phyloP scores from a whole-genome alignment of 2,329 filamentous ascomycete genomes.

The Fusarium guadeloupense region DNA sequence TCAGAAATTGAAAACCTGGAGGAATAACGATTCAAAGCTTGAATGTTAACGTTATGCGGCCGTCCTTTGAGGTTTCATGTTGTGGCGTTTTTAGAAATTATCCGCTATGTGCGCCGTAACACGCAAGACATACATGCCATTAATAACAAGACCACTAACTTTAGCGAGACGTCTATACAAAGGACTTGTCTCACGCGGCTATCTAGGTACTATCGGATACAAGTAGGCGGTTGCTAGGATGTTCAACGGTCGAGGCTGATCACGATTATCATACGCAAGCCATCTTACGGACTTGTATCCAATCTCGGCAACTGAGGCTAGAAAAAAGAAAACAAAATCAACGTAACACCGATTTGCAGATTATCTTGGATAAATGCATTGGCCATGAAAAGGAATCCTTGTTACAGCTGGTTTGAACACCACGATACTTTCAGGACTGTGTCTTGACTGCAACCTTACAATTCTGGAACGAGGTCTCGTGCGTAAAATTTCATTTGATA shows the following conservation, averaged over 20 bases:
- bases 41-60: constrained; percentile 6
- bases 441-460: not conserved
- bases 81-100: constrained; percentile 8
- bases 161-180: not conserved
- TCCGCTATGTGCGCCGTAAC: not conserved
- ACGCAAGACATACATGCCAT: not conserved
- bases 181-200: constrained; percentile 23
- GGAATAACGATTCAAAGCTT: constrained; percentile 12
- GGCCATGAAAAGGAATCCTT: not conserved
- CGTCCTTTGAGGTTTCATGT: constrained; percentile 15
- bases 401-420: constrained; percentile 8
- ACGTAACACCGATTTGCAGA: constrained; percentile 41
- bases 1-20: constrained; percentile 26
- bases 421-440: not conserved
- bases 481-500: constrained; percentile 20
- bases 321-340: constrained; percentile 4
- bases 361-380: constrained; percentile 37
- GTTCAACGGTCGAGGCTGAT: constrained; percentile 24
- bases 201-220: not conserved
- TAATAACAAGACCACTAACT: not conserved
- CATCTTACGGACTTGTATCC: constrained; percentile 8
- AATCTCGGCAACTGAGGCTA: not conserved
- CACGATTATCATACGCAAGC: constrained; percentile 9
- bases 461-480: constrained; percentile 2
- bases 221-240: constrained; percentile 8